Base-by-base conservation (phyloP, 139 green algal genomes). In the Haematococcus sp. region DNA sequence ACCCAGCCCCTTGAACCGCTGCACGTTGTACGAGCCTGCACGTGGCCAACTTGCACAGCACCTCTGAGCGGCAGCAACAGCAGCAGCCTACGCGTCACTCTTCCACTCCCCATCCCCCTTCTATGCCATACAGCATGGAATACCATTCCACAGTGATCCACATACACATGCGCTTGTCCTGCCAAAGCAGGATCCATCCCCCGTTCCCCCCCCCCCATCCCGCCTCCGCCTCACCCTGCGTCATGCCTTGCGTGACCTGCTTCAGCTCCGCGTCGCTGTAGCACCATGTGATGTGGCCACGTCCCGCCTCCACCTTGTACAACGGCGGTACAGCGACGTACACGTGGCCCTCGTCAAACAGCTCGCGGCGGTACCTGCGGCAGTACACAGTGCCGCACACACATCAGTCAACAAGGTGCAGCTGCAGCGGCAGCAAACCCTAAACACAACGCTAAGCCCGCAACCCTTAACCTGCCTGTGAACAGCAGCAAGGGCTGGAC, bases 1-100 rank as follows among this genome's bases (percentile, higher is more conserved):
- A 3, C 95, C 95, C 61, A 99, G 83, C 19, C 95, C 93, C 86
- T 98, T 98, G 86, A 98, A 98, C 31, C 94, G 83, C 84, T 97
- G 94, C 43, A 98, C 77, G 35, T 43, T 88, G 76, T 87, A 91
- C 25, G 74, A 82, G 7, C 69, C 66, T 15, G 35, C 25, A 34
- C 22, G 58, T 66, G 25, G 58, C 58, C 58, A 43, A 27, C 58
- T 20, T 34, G 22, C 19, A 63, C 11, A 25, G 54, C 15, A 63
- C 25, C 20, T 31, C 22, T 25, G 25, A 32, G 54, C 16, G 5
- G 25, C 54, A 63, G 25, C 5, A 5, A 25, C 16, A 63, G 25
- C 16, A 63, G 55, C 55, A 63, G 55, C 19, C 19, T 63, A 20
- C 55, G 13, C 55, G 16, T 19, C 55, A 15, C 20, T 19, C 55